These are phyloP conservation scores for Colletotrichum tamarilloi DNA, from an alignment of 2,329 filamentous ascomycete species.

Conservation along the genomic window DNA sequence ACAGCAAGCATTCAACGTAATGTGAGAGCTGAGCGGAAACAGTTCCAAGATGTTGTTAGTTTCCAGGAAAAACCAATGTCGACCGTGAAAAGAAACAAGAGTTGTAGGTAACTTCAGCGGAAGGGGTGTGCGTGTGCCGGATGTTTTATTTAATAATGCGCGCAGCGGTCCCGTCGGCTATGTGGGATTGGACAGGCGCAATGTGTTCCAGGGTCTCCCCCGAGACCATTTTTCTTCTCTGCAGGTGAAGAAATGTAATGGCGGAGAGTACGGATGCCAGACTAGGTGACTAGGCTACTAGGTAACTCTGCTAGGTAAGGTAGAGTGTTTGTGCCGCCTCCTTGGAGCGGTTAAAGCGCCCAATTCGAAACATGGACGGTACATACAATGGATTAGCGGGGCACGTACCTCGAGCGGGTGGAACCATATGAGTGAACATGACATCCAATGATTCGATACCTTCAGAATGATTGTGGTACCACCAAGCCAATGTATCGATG, in stretches of 20 bases:
- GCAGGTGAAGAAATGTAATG: not conserved
- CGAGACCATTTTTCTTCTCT: not conserved
- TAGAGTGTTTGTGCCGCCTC: not conserved
- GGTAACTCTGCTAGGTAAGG: not conserved
- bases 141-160: constrained; percentile 27
- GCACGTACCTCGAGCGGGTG: not conserved
- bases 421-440: not conserved
- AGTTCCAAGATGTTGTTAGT: not conserved
- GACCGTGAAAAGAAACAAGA: not conserved
- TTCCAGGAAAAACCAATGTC: not conserved
- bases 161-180: constrained; percentile 14
- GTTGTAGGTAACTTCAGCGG: not conserved
- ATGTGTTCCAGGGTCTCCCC: constrained; percentile 4
- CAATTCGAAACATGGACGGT: constrained; percentile 10
- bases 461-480: not conserved
- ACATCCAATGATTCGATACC: not conserved
- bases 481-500: not conserved
- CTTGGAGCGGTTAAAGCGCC: not conserved
- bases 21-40: not conserved
- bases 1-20: constrained; percentile 28
- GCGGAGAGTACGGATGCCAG: not conserved
- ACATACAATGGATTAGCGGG: not conserved
- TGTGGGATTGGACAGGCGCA: constrained; percentile 10
- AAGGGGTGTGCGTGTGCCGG: not conserved
- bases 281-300: not conserved